These are phyloP conservation scores for Fraxinus angustifolia DNA, from an alignment of 305 asterid species.

Conservation along the genomic window DNA sequence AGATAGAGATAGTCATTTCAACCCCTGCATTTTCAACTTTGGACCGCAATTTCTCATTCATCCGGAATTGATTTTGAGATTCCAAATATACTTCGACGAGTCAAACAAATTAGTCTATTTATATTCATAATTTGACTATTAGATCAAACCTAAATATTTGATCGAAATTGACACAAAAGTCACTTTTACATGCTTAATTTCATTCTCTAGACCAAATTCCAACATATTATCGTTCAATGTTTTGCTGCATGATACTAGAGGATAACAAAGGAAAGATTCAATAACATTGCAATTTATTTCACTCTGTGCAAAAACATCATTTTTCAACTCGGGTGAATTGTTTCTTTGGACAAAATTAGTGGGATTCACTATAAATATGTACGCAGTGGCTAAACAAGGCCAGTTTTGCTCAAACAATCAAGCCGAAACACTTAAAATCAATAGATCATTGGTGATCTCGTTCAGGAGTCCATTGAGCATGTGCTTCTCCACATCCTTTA, in stretches of 20 bases:
- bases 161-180: too few species aligned
- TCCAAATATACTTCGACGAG: too few species aligned
- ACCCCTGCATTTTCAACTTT: too few species aligned
- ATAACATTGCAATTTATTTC: neutral
- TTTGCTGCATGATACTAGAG: neutral
- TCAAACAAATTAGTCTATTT: too few species aligned
- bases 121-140: too few species aligned
- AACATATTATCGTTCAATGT: neutral
- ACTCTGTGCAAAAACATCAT: slow-evolving; percentile 14
- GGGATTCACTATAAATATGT: neutral
- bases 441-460: slow-evolving; percentile 57
- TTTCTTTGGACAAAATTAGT: neutral
- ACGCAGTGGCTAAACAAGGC: slow-evolving; percentile 18
- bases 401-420: slow-evolving; percentile 25
- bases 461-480: slow-evolving; percentile 64
- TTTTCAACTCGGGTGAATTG: neutral
- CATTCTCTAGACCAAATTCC: too few species aligned
- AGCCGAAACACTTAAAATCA: slow-evolving; percentile 30
- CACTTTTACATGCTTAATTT: too few species aligned
- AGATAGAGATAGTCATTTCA: too few species aligned
- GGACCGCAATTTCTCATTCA: too few species aligned
- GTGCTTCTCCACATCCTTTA: slow-evolving; percentile 57
- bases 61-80: too few species aligned
- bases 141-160: too few species aligned
- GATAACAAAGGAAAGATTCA: slow-evolving; percentile 5